Evolutionary conservation across 2,329 filamentous ascomycete species (phyloP).

Genomic region (Fusarium incarnatum): DNA sequence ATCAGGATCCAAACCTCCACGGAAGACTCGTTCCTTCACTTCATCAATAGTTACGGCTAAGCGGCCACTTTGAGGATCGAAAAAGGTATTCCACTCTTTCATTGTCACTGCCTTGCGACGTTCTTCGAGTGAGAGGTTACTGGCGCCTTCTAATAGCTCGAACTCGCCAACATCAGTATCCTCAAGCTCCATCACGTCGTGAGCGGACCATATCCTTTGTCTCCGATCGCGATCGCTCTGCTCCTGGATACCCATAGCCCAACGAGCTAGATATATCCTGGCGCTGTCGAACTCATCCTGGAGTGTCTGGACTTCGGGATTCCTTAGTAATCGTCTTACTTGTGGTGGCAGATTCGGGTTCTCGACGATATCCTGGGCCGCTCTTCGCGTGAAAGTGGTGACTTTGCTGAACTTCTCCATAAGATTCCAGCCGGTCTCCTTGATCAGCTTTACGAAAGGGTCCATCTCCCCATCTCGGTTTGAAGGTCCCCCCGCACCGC

Average conservation of each 20-base stretch:
- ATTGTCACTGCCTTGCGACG: slow-evolving; percentile 80
- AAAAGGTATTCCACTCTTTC: slow-evolving; percentile 91
- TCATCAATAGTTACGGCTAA: slow-evolving; percentile 87
- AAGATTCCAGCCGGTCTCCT: slow-evolving; percentile 95
- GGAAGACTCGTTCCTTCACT: slow-evolving; percentile 97
- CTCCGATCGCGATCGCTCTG: slow-evolving; percentile 90
- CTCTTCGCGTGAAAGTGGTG: slow-evolving; percentile 92
- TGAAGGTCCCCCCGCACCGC: slow-evolving; percentile 53
- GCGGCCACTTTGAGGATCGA: slow-evolving; percentile 79
- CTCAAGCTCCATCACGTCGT: slow-evolving; percentile 92
- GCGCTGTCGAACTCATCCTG: slow-evolving; percentile 99
- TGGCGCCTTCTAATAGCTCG: slow-evolving; percentile 87
- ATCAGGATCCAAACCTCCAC: slow-evolving; percentile 87
- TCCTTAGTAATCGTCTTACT: slow-evolving; percentile 83
- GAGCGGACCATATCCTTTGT: slow-evolving; percentile 91
- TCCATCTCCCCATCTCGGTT: slow-evolving; percentile 82
- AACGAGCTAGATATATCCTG: slow-evolving; percentile 90
- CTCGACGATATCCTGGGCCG: slow-evolving; percentile 90
- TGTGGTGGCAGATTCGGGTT: slow-evolving; percentile 93
- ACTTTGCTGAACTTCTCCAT: slow-evolving; percentile 98
- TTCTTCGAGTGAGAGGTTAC: slow-evolving; percentile 79
- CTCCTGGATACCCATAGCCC: slow-evolving; percentile 99
- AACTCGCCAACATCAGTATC: slow-evolving; percentile 96
- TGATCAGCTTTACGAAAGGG: slow-evolving; percentile 90
- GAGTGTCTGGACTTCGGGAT: slow-evolving; percentile 92